phyloP scores from a whole-genome alignment of 2,329 filamentous ascomycete genomes.

The Emergomyces africanus region DNA sequence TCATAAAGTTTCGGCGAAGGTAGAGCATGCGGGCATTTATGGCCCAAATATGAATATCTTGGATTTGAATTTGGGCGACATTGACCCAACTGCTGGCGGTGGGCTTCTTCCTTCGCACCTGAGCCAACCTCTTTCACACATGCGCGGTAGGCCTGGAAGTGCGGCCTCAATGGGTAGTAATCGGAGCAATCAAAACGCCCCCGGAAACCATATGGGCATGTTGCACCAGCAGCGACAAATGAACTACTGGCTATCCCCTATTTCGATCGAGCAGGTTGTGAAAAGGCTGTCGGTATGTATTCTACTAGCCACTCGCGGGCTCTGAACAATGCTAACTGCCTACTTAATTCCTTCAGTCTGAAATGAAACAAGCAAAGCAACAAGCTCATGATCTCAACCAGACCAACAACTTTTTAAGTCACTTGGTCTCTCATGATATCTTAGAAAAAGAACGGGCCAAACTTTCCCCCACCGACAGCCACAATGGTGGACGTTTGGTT shows the following conservation, averaged over 20 bases:
- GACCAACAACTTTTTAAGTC: slow-evolving; percentile 68
- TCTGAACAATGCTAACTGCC: slow-evolving; percentile 8
- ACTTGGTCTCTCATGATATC: slow-evolving; percentile 61
- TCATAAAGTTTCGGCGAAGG: slow-evolving; percentile 93
- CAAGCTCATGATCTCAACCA: slow-evolving; percentile 76
- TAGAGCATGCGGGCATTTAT: slow-evolving; percentile 85
- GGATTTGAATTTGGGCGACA: slow-evolving; percentile 83
- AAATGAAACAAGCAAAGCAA: slow-evolving; percentile 79
- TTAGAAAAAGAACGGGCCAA: slow-evolving; percentile 39
- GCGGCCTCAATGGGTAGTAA: slow-evolving; percentile 54
- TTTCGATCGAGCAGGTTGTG: slow-evolving; percentile 89
- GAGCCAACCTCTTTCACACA: slow-evolving; percentile 50
- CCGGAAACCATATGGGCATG: slow-evolving; percentile 40
- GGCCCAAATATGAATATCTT: slow-evolving; percentile 54
- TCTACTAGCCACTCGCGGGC: not conserved
- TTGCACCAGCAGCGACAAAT: slow-evolving; percentile 61
- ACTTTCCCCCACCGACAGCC: slow-evolving; percentile 32
- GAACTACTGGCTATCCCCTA: slow-evolving; percentile 75
- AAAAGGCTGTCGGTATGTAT: slow-evolving; percentile 62
- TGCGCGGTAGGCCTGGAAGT: slow-evolving; percentile 57
- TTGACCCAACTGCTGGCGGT: slow-evolving; percentile 64
- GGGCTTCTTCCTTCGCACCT: slow-evolving; percentile 57
- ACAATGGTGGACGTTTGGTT: slow-evolving; percentile 30
- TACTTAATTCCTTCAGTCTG: slow-evolving; percentile 45
- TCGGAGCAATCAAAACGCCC: slow-evolving; percentile 43